phyloP scores from a whole-genome alignment of 2,329 filamentous ascomycete genomes.

The Sporothrix humicola region DNA sequence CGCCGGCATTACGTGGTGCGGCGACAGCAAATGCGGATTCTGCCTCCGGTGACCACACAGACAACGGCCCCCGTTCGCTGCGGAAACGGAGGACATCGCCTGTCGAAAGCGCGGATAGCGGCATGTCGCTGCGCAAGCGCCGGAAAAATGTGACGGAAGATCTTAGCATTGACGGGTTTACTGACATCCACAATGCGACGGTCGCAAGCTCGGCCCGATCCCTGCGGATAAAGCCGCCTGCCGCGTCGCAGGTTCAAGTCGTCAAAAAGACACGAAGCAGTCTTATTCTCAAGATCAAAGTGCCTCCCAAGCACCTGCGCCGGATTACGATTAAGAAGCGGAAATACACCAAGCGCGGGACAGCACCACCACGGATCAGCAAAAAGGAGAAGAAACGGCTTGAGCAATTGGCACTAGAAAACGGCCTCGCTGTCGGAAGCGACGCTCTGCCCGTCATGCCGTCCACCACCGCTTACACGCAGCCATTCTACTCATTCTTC shows the following conservation, averaged over 20 bases:
- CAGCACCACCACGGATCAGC: slow-evolving; percentile 46
- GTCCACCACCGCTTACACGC: slow-evolving; percentile 58
- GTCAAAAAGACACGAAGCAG: slow-evolving; percentile 51
- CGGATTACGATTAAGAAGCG: slow-evolving; percentile 65
- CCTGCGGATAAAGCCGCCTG: slow-evolving; percentile 57
- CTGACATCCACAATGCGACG: slow-evolving; percentile 44
- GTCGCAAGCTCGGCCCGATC: slow-evolving; percentile 60
- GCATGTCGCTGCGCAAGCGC: slow-evolving; percentile 60
- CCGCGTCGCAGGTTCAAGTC: slow-evolving; percentile 50
- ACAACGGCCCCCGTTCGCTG: slow-evolving; percentile 74
- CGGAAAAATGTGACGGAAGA: slow-evolving; percentile 56
- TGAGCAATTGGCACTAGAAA: slow-evolving; percentile 23
- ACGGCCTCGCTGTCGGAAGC: slow-evolving; percentile 8
- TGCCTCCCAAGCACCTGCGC: slow-evolving; percentile 63
- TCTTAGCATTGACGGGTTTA: slow-evolving; percentile 45
- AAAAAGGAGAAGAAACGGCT: slow-evolving; percentile 36
- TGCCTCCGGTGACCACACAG: slow-evolving; percentile 76
- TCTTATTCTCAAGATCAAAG: slow-evolving; percentile 63
- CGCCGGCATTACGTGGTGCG: slow-evolving; percentile 69
- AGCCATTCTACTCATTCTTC: slow-evolving; percentile 85
- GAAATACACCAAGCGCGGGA: slow-evolving; percentile 57
- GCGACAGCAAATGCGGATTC: slow-evolving; percentile 67
- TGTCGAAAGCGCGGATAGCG: slow-evolving; percentile 63
- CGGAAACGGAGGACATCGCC: slow-evolving; percentile 86
- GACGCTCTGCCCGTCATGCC: slow-evolving; percentile 28